Evolutionary conservation across 352 stramenopile species (phyloP).

Genomic region (Globisporangium cylindrosporum): DNA sequence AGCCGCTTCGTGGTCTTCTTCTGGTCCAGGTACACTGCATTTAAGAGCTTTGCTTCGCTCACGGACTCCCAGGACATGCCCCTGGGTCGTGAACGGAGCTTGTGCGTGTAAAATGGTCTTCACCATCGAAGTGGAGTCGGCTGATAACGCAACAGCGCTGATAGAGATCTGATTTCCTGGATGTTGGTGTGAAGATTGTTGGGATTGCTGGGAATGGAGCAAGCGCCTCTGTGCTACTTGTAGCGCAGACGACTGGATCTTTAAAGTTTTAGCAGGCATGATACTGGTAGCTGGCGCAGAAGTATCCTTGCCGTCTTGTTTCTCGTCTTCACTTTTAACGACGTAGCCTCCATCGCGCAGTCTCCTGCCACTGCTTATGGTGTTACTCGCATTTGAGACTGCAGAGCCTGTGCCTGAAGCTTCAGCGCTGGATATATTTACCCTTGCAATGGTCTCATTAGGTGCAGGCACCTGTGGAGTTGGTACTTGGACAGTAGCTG

Average conservation of each 20-base stretch:
- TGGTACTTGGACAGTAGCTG: neutral
- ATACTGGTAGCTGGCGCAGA: neutral
- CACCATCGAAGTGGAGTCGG: slow-evolving; percentile 13
- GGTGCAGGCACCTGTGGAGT: neutral
- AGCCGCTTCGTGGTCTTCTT: neutral
- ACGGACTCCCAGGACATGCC: slow-evolving; percentile 20
- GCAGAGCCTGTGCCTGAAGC: neutral
- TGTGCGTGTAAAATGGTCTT: slow-evolving; percentile 23
- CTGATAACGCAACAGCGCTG: neutral
- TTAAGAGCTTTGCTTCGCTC: too few relatives aligned
- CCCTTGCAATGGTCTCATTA: neutral
- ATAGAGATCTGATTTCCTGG: neutral
- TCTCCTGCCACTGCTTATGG: slow-evolving; percentile 1
- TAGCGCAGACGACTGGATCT: neutral
- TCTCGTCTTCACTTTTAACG: neutral
- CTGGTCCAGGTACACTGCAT: neutral
- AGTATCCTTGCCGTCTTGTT: neutral
- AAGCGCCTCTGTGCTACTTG: neutral
- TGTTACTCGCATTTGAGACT: neutral
- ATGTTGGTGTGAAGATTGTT: neutral
- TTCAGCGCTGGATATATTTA: neutral
- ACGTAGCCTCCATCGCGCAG: slow-evolving; percentile 18
- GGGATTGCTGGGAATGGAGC: neutral
- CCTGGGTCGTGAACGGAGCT: slow-evolving; percentile 22
- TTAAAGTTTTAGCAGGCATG: neutral